A percentile compares a stretch with the other conserved stretches of the same genome.
Conservation (phyloP, 192 early-diverging fungal genomes). For the Linnemannia zychae region DNA sequence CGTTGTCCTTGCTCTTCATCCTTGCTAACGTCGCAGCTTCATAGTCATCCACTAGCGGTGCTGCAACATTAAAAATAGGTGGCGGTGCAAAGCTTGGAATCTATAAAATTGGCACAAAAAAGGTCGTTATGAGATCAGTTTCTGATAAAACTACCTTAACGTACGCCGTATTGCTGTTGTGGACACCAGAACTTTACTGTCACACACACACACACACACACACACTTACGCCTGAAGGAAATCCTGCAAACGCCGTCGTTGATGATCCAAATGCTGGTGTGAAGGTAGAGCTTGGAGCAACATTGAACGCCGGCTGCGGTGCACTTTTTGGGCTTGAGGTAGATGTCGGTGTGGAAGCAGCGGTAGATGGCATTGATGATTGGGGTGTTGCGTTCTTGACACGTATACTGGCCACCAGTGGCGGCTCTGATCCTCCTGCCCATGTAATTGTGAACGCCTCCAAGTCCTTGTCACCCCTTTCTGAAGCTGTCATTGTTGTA, state of each 20-base stretch:
- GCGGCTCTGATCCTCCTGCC: slow-evolving; percentile 60
- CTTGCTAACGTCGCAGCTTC: slow-evolving; percentile 63
- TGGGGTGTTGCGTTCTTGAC: slow-evolving; percentile 19
- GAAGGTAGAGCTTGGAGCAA: not conserved
- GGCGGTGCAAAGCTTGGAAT: slow-evolving; percentile 27
- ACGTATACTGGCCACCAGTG: slow-evolving; percentile 48
- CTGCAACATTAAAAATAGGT: slow-evolving; percentile 18
- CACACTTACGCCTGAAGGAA: slow-evolving; percentile 34
- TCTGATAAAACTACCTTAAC: not conserved
- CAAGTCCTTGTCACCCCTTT: slow-evolving; percentile 44
- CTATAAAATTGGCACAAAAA: not conserved
- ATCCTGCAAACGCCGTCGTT: slow-evolving; percentile 18
- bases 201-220: too few species aligned
- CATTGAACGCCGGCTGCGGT: slow-evolving; percentile 29
- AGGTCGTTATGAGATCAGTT: not conserved
- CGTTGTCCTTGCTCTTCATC: slow-evolving; percentile 56
- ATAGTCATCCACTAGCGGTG: slow-evolving; percentile 56
- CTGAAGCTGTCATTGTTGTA: slow-evolving; percentile 50
- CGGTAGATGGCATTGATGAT: slow-evolving; percentile 14
- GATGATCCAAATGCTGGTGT: slow-evolving; percentile 31
- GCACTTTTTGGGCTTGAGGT: slow-evolving; percentile 8
- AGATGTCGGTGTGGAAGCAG: slow-evolving; percentile 13
- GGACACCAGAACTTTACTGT: not conserved
- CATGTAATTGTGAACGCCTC: slow-evolving; percentile 59
- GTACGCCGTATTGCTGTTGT: too few species aligned